These are phyloP conservation scores for Venturia pyrina DNA, from an alignment of 2,329 filamentous ascomycete species.

Conservation along the genomic window DNA sequence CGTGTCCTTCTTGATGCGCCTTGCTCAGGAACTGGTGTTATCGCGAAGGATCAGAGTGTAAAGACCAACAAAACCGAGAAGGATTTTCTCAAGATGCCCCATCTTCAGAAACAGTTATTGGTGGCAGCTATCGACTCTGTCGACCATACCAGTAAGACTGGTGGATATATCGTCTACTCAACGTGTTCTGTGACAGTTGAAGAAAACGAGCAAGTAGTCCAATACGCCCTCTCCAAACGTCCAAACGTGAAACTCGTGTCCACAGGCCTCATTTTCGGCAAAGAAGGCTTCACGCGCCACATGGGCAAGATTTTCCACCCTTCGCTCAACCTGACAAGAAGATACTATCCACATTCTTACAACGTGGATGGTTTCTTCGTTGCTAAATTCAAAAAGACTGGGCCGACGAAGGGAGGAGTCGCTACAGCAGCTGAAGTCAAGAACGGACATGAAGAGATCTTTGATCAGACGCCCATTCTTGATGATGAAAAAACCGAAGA, in stretches of 20 bases:
- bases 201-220: constrained; percentile 87
- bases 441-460: constrained; percentile 29
- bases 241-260: constrained; percentile 92
- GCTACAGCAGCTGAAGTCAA: constrained; percentile 29
- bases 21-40: constrained; percentile 94
- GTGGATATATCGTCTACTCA: constrained; percentile 92
- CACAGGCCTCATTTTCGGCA: constrained; percentile 81
- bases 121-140: constrained; percentile 91
- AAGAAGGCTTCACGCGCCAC: constrained; percentile 83
- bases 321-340: constrained; percentile 68
- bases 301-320: constrained; percentile 87
- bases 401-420: constrained; percentile 57
- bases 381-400: constrained; percentile 91
- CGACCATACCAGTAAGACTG: constrained; percentile 82
- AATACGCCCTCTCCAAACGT: constrained; percentile 83
- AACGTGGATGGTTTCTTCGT: constrained; percentile 99
- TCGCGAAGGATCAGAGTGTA: constrained; percentile 89
- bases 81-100: constrained; percentile 87
- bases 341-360: constrained; percentile 85
- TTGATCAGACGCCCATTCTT: constrained; percentile 61
- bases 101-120: constrained; percentile 89
- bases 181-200: constrained; percentile 93
- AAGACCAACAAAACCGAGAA: constrained; percentile 98
- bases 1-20: constrained; percentile 88
- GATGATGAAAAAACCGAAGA: constrained; percentile 26